These are phyloP conservation scores for Oemleria cerasiformis DNA, from an alignment of 306 rosid species.

Conservation along the genomic window DNA sequence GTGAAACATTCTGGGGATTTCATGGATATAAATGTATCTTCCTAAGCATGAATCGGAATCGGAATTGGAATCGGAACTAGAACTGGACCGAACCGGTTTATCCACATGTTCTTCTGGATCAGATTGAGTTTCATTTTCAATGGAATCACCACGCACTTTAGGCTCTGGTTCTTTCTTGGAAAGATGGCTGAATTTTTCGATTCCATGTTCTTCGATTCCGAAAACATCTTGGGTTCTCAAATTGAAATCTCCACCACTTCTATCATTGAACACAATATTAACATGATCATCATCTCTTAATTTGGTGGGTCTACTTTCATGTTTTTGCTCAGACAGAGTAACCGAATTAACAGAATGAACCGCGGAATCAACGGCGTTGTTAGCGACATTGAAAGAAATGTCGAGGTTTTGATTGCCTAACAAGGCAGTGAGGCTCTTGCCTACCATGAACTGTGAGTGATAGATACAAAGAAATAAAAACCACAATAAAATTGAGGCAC, in stretches of 20 bases:
- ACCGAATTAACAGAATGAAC: not conserved
- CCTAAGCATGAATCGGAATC: constrained; percentile 26
- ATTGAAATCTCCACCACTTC: constrained; percentile 8
- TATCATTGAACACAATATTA: constrained; percentile 8
- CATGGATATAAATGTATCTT: constrained; percentile 36
- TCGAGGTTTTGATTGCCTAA: constrained; percentile 8
- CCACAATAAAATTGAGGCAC: constrained; percentile 28
- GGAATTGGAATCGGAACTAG: not conserved
- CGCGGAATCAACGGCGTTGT: not conserved
- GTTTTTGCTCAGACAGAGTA: not conserved
- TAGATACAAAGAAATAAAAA: constrained; percentile 18
- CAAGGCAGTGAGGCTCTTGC: not conserved
- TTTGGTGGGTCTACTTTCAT: not conserved
- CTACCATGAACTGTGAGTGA: constrained; percentile 9
- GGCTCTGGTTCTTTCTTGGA: not conserved
- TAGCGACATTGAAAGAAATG: constrained; percentile 7
- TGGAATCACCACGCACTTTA: not conserved
- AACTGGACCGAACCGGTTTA: not conserved
- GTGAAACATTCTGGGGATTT: constrained; percentile 39
- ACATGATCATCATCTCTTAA: not conserved
- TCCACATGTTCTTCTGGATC: not conserved
- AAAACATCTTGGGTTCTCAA: not conserved
- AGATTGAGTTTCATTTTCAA: not conserved
- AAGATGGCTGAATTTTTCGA: not conserved
- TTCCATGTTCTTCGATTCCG: not conserved